A percentile compares a stretch with the other conserved stretches of the same genome.
Evolutionary conservation across 2,329 filamentous ascomycete genomes (phyloP).

Genomic region (Colletotrichum sp.): DNA sequence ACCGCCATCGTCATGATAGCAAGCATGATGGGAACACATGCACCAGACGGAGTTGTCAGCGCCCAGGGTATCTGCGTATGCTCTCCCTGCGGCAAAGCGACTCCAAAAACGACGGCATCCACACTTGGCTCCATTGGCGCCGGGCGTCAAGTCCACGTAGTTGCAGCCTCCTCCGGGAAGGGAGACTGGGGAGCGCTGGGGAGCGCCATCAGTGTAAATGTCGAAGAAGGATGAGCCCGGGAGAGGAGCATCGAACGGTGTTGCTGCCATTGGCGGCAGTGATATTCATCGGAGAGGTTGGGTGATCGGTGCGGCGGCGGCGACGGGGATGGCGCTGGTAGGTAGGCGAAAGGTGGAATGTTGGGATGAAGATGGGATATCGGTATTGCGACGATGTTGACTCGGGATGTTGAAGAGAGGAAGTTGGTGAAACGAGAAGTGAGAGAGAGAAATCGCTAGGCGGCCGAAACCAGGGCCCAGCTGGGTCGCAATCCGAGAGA

Average conservation of each 20-base stretch:
- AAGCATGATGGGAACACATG: conserved; percentile 69
- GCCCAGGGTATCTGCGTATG: conserved; percentile 33
- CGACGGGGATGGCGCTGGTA: conserved; percentile 9
- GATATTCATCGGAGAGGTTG: conserved; percentile 33
- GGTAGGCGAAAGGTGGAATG: conserved; percentile 6
- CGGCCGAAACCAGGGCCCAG: conserved; percentile 36
- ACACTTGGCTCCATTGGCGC: conserved; percentile 57
- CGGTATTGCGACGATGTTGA: conserved; percentile 17
- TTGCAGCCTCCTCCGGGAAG: conserved; percentile 63
- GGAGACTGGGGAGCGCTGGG: conserved; percentile 31
- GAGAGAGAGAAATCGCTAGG: conserved; percentile 15
- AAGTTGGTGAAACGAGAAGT: background rate
- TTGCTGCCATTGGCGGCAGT: conserved; percentile 55
- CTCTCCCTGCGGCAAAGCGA: conserved; percentile 39
- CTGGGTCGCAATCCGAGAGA: conserved; percentile 36
- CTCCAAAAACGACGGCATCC: conserved; percentile 68
- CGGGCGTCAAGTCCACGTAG: conserved; percentile 58
- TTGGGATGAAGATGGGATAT: conserved; percentile 20
- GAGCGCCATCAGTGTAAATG: conserved; percentile 56
- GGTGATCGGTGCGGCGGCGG: conserved; percentile 22
- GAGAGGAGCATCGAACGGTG: conserved; percentile 50
- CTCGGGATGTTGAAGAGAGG: background rate
- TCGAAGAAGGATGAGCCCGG: conserved; percentile 55
- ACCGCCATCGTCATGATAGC: conserved; percentile 60
- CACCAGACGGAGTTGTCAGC: conserved; percentile 56